Conservation (phyloP, 805 yeast genomes). For the Komagataella pastoris region DNA sequence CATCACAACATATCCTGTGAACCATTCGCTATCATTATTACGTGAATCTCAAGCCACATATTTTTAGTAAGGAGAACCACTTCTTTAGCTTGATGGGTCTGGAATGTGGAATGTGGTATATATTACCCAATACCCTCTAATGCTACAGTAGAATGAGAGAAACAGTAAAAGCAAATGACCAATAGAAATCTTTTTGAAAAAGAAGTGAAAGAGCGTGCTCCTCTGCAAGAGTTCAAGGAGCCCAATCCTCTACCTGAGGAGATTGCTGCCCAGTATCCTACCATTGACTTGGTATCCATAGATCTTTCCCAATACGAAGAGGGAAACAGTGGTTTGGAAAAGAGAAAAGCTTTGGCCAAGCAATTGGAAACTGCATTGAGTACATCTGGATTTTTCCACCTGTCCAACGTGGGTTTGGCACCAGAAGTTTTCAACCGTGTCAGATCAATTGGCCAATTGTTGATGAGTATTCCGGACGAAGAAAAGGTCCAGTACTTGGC, state of each 20-base stretch:
- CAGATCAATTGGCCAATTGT: conserved; percentile 25
- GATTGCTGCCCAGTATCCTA: conserved; percentile 4
- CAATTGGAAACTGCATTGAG: conserved; percentile 25
- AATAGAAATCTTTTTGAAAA: not conserved
- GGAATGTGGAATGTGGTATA: not conserved
- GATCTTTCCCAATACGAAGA: conserved; percentile 22
- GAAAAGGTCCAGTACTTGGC: conserved; percentile 24
- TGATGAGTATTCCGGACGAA: conserved; percentile 25
- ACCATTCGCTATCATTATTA: not conserved
- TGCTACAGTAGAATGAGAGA: not conserved
- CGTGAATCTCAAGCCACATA: not conserved
- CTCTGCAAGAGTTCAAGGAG: not conserved
- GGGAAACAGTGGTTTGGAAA: conserved; percentile 19
- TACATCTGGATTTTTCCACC: conserved; percentile 29
- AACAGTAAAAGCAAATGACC: not conserved
- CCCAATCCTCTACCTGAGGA: not conserved
- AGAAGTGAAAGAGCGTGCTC: not conserved
- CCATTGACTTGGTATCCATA: conserved; percentile 19
- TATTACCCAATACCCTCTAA: not conserved
- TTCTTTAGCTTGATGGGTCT: not conserved
- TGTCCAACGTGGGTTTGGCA: conserved; percentile 26
- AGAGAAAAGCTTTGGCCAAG: conserved; percentile 20
- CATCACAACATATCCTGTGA: not conserved
- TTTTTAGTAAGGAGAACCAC: not conserved
- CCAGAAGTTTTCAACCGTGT: conserved; percentile 19